Percentiles rank a stretch among this genome's conserved stretches.
Evolutionary conservation across 1,139 yeast genomes (phyloP).

Genomic region (Candida labiduridarum): DNA sequence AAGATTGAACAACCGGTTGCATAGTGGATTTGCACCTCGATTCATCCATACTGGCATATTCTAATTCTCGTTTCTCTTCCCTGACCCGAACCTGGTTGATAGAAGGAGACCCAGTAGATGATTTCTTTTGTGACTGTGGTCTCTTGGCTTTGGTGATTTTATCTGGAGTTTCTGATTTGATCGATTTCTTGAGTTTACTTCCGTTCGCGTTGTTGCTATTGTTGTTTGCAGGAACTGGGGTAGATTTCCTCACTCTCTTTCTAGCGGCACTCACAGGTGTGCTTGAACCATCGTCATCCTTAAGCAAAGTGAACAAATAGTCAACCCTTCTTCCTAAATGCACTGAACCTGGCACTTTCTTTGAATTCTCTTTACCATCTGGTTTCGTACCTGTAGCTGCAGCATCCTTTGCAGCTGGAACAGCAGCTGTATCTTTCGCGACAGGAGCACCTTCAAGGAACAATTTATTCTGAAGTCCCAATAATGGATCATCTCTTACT

Average conservation of each 20-base stretch:
- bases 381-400: conserved; percentile 25
- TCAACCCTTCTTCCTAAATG: conserved; percentile 95
- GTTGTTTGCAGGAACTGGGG: conserved; percentile 11
- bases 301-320: conserved; percentile 71
- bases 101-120: conserved; percentile 8
- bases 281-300: conserved; percentile 6
- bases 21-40: conserved; percentile 63
- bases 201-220: conserved; percentile 10
- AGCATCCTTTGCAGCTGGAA: not conserved
- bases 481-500: conserved; percentile 91
- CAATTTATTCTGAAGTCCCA: conserved; percentile 83
- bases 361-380: conserved; percentile 37
- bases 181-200: conserved; percentile 13
- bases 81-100: conserved; percentile 12
- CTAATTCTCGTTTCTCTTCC: conserved; percentile 46
- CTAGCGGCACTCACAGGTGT: conserved; percentile 14
- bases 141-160: conserved; percentile 16
- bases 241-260: conserved; percentile 5
- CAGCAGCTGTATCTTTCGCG: conserved; percentile 10
- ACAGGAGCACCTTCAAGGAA: conserved; percentile 50
- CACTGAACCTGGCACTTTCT: conserved; percentile 87
- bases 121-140: conserved; percentile 6
- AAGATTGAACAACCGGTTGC: conserved; percentile 74
- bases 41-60: conserved; percentile 85
- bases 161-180: conserved; percentile 25